A percentile compares a stretch with the other conserved stretches of the same genome.
Conservation (phyloP, 2,329 filamentous ascomycete genomes). For the Mollisiaceae sp. region DNA sequence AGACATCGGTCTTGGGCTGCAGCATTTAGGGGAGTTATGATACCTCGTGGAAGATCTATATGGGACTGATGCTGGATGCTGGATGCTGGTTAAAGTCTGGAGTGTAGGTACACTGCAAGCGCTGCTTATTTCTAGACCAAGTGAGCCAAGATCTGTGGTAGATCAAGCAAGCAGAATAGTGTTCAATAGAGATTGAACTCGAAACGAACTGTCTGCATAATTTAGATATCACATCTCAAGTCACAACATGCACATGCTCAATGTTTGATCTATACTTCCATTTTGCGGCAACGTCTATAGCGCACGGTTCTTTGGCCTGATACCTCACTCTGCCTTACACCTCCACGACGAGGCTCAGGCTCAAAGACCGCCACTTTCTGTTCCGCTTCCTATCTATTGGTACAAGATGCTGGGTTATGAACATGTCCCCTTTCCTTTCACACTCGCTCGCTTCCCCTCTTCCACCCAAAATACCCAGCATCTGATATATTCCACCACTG, state of each 20-base stretch:
- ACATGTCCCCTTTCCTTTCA: not conserved
- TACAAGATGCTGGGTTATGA: constrained; percentile 3
- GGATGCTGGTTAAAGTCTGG: no score
- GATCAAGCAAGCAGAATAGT: no score
- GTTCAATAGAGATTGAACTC: no score
- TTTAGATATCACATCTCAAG: not conserved
- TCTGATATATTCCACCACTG: constrained; percentile 19
- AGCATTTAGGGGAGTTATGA: not conserved
- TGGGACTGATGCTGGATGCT: no score
- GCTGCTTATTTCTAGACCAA: no score
- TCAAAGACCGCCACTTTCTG: not conserved
- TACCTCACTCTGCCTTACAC: constrained; percentile 3
- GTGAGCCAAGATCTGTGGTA: no score
- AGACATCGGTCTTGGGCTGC: not conserved
- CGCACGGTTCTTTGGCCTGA: not conserved
- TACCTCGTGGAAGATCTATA: not conserved
- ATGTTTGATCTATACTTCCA: not conserved
- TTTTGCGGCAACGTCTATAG: not conserved
- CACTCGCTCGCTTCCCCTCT: not conserved
- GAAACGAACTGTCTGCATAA: no score
- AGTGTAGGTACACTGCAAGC: no score
- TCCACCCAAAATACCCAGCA: not conserved
- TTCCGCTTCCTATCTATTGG: constrained; percentile 5
- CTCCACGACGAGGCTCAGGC: not conserved
- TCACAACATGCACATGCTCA: not conserved